Evolutionary conservation across 768 basidiomycete genomes (phyloP).

Genomic region (Termitomyces eurrhizus): DNA sequence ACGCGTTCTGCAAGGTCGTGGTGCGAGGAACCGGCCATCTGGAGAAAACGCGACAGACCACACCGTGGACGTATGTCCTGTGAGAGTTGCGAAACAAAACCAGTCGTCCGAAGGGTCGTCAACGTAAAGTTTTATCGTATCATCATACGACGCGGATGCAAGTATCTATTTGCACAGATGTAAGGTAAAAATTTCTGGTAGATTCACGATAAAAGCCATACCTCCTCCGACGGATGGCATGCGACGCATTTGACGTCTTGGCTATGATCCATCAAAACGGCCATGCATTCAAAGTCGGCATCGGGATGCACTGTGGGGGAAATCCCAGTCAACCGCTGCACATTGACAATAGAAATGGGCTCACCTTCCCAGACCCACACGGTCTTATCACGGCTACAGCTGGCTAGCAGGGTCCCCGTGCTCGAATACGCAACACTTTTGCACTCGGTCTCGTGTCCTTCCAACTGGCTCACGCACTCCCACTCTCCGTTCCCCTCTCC

Average conservation of each 20-base stretch:
- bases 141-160: constrained; percentile 96
- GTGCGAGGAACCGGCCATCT: constrained; percentile 73
- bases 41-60: constrained; percentile 88
- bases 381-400: constrained; percentile 93
- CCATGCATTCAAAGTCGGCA: constrained; percentile 90
- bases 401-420: constrained; percentile 82
- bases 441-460: constrained; percentile 97
- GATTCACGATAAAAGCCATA: constrained; percentile 26
- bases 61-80: constrained; percentile 83
- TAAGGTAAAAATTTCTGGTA: neutral
- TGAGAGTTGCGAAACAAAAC: constrained; percentile 80
- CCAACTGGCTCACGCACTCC: constrained; percentile 84
- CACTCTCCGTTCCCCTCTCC: constrained; percentile 51
- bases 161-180: constrained; percentile 61
- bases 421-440: constrained; percentile 84
- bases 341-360: constrained; percentile 4
- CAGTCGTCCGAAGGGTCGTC: constrained; percentile 96
- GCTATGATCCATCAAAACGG: constrained; percentile 92
- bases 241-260: constrained; percentile 95
- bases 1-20: no score
- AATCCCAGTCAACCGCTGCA: constrained; percentile 1
- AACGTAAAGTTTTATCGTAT: constrained; percentile 88
- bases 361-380: constrained; percentile 99
- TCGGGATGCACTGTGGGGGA: constrained; percentile 73
- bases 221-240: constrained; percentile 97